Evolutionary conservation across 176 grass and related monocot species (phyloP).

Genomic region (Alloteropsis semialata): DNA sequence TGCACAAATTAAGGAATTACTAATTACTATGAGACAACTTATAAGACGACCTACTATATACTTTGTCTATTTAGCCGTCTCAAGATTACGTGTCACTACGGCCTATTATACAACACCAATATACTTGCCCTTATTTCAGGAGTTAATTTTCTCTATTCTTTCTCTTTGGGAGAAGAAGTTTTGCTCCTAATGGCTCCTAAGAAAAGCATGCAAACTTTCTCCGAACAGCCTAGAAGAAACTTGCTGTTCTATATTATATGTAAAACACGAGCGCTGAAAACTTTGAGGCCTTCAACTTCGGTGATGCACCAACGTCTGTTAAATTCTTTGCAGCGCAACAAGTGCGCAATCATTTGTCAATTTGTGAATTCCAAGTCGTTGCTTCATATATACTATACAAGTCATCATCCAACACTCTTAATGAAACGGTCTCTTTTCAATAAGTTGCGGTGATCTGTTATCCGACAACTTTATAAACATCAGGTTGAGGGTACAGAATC

Average conservation of each 20-base stretch:
- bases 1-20: too few species aligned
- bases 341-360: background rate
- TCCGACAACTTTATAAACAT: conserved; percentile 7
- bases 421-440: background rate
- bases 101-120: too few species aligned
- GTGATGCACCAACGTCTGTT: background rate
- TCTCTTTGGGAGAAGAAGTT: background rate
- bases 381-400: background rate
- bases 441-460: background rate
- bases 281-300: background rate
- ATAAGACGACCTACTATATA: too few species aligned
- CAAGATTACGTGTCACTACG: too few species aligned
- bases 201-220: too few species aligned
- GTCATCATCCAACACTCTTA: background rate
- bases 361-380: background rate
- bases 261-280: background rate
- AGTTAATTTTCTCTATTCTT: background rate
- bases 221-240: background rate
- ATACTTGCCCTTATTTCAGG: too few species aligned
- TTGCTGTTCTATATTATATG: background rate
- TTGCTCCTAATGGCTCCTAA: too few species aligned
- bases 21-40: too few species aligned
- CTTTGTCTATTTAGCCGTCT: too few species aligned
- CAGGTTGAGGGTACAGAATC: conserved; percentile 21
- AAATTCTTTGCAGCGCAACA: background rate